Percentiles rank a stretch among this genome's conserved stretches.
phyloP scores from a whole-genome alignment of 1,139 yeast genomes.

The Yamadazyma songkhlaensis region DNA sequence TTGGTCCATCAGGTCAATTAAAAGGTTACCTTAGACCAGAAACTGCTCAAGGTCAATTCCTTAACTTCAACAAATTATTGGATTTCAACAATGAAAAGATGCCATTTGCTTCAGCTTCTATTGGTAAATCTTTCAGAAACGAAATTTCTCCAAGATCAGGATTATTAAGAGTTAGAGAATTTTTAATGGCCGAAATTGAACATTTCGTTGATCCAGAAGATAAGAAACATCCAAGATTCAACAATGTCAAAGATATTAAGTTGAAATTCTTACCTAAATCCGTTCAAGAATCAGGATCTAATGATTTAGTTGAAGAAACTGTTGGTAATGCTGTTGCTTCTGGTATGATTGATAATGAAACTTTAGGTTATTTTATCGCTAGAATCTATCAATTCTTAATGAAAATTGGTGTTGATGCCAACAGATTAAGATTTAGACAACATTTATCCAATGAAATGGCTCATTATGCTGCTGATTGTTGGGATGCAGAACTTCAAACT shows the following conservation, averaged over 20 bases:
- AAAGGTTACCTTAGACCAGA: constrained; percentile 97
- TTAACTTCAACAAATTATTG: constrained; percentile 88
- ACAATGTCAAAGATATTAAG: constrained; percentile 68
- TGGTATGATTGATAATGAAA: constrained; percentile 93
- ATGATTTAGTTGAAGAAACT: constrained; percentile 59
- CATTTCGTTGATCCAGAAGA: constrained; percentile 93
- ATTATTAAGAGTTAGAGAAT: constrained; percentile 94
- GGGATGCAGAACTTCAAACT: constrained; percentile 98
- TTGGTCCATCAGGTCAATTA: constrained; percentile 96
- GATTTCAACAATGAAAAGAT: constrained; percentile 94
- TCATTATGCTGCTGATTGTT: constrained; percentile 98
- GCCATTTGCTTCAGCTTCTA: constrained; percentile 99
- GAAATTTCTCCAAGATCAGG: constrained; percentile 99
- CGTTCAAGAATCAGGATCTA: constrained; percentile 82
- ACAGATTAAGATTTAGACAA: constrained; percentile 92
- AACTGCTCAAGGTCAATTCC: constrained; percentile 99
- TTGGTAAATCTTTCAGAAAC: constrained; percentile 98
- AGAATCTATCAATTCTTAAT: constrained; percentile 82
- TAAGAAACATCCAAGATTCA: constrained; percentile 79
- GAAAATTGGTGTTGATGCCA: constrained; percentile 86
- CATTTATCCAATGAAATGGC: constrained; percentile 99
- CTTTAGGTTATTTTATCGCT: constrained; percentile 94
- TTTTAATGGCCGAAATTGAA: constrained; percentile 98
- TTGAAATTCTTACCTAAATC: constrained; percentile 80
- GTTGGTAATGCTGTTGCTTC: constrained; percentile 87